phyloP scores from a whole-genome alignment of 768 basidiomycete species.

The Pleurotus ostreatus region DNA sequence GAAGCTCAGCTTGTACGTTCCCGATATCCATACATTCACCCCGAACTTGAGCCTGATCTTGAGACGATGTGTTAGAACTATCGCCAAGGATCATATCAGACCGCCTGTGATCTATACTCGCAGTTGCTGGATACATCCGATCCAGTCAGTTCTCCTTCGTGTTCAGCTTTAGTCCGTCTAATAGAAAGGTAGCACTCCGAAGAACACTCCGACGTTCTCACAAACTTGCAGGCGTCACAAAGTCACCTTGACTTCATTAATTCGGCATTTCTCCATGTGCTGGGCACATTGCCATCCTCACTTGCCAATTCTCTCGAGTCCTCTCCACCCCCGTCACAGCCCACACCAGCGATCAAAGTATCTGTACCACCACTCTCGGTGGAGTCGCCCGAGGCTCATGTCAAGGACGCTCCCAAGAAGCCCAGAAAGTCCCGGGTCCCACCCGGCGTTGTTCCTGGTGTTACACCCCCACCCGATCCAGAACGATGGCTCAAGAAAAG shows the following conservation, averaged over 20 bases:
- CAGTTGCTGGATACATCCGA: slow-evolving; percentile 76
- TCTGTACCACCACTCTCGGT: slow-evolving; percentile 17
- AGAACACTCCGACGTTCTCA: slow-evolving; percentile 83
- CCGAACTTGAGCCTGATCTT: too few species aligned
- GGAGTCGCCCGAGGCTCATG: slow-evolving; percentile 22
- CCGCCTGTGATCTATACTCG: slow-evolving; percentile 74
- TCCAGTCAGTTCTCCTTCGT: slow-evolving; percentile 46
- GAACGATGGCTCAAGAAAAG: slow-evolving; percentile 89
- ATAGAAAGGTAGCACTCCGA: slow-evolving; percentile 59
- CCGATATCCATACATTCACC: neutral
- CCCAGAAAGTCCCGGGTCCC: slow-evolving; percentile 68
- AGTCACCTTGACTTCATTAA: slow-evolving; percentile 82
- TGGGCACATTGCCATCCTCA: slow-evolving; percentile 56
- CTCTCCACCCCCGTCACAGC: slow-evolving; percentile 52
- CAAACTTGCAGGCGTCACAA: slow-evolving; percentile 80
- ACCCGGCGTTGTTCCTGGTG: slow-evolving; percentile 69
- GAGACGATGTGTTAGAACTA: slow-evolving; percentile 49
- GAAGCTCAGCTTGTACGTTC: slow-evolving; percentile 82
- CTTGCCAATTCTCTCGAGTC: slow-evolving; percentile 55
- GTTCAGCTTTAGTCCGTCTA: slow-evolving; percentile 4
- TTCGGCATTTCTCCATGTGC: slow-evolving; percentile 57
- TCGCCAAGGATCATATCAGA: slow-evolving; percentile 70
- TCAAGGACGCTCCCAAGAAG: slow-evolving; percentile 33
- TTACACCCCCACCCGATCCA: slow-evolving; percentile 80
- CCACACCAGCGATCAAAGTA: slow-evolving; percentile 20